phyloP scores from a whole-genome alignment of 441 rosid genomes.

The Pelargonium cotyledonis region DNA sequence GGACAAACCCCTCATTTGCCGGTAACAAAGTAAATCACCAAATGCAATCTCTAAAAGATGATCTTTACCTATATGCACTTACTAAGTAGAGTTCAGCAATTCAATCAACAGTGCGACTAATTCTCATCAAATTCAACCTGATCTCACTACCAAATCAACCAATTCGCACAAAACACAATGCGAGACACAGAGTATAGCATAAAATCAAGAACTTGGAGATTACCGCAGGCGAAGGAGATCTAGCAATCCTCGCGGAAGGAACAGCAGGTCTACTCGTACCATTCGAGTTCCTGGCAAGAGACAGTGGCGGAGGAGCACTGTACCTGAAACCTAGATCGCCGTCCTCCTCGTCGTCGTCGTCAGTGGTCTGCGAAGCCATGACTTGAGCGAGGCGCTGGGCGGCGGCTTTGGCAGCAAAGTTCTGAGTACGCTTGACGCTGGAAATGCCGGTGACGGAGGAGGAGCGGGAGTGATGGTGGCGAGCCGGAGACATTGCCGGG shows the following conservation, averaged over 20 bases:
- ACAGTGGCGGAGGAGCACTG: conserved; percentile 78
- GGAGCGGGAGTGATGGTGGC: conserved; percentile 49
- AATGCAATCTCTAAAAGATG: not conserved
- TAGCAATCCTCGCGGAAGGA: conserved; percentile 36
- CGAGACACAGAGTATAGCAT: not conserved
- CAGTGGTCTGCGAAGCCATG: conserved; percentile 74
- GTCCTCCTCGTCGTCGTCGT: conserved; percentile 41
- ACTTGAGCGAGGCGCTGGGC: conserved; percentile 81
- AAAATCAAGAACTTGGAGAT: not conserved
- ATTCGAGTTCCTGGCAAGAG: conserved; percentile 43
- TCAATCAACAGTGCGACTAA: not conserved
- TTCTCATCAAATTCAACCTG: not conserved
- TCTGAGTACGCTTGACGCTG: conserved; percentile 55
- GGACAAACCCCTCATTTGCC: not conserved
- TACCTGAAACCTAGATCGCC: conserved; percentile 71
- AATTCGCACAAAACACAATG: not conserved
- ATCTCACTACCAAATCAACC: not conserved
- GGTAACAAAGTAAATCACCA: not conserved
- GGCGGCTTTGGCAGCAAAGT: conserved; percentile 71
- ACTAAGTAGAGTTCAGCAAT: not conserved
- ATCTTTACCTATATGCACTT: not conserved
- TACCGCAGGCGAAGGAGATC: conserved; percentile 80
- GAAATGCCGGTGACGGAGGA: conserved; percentile 53
- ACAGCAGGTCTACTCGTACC: conserved; percentile 22
- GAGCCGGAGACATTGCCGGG: conserved; percentile 40